Conservation (phyloP, 2,329 filamentous ascomycete species). For the Clarireedia sp. region DNA sequence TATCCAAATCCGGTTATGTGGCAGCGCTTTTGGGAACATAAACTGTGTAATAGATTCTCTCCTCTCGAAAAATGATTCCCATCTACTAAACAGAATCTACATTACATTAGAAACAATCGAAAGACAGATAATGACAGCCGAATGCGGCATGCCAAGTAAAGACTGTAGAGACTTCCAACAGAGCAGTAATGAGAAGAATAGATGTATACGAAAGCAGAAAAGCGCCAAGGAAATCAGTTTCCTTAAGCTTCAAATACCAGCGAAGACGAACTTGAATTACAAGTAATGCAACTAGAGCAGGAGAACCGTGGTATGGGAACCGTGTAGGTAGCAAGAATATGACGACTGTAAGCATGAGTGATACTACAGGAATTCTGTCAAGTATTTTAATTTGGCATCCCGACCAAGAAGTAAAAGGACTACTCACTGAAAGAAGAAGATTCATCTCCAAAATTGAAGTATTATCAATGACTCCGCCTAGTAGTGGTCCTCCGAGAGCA, state of each 20-base stretch:
- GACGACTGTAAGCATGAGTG: not conserved
- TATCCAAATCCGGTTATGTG: not conserved
- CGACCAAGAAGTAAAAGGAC: too few relatives aligned
- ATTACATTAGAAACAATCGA: not conserved
- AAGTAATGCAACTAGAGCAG: not conserved
- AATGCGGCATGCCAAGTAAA: not conserved
- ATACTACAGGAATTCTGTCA: not conserved
- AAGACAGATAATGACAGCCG: not conserved
- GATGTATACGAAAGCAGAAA: not conserved
- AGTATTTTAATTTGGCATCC: too few relatives aligned
- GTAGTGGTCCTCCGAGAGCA: conserved; percentile 24
- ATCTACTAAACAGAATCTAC: not conserved
- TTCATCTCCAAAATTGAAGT: conserved; percentile 31
- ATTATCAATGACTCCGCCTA: conserved; percentile 28
- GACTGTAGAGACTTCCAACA: not conserved
- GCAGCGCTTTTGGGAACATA: not conserved
- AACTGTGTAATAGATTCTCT: not conserved
- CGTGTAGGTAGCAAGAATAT: not conserved
- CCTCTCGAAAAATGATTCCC: not conserved
- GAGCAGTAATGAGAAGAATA: not conserved
- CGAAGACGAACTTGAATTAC: not conserved
- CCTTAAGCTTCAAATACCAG: not conserved
- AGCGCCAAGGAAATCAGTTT: not conserved
- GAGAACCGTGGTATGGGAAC: not conserved
- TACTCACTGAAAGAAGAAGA: not conserved